Conservation (phyloP, 2,329 filamentous ascomycete species). For the Gnomoniopsis smithogilvyi region DNA sequence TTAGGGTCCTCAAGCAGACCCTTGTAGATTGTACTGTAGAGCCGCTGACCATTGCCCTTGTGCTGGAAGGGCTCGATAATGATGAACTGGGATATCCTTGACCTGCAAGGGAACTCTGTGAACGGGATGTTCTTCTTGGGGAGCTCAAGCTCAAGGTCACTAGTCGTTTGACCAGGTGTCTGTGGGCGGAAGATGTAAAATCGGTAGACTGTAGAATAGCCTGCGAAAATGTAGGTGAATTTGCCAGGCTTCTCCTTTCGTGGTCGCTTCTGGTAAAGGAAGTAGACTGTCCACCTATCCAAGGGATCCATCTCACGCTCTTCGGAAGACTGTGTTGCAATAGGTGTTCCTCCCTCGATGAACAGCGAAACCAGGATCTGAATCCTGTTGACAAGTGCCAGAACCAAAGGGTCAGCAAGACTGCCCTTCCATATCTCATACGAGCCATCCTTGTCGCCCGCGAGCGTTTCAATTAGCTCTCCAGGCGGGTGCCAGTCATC, state of each 20-base stretch:
- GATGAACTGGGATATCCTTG: constrained; percentile 89
- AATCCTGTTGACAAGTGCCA: constrained; percentile 71
- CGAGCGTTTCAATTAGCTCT: constrained; percentile 62
- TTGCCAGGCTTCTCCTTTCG: constrained; percentile 36
- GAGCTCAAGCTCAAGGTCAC: constrained; percentile 39
- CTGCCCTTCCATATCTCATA: constrained; percentile 86
- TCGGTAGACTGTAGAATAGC: constrained; percentile 87
- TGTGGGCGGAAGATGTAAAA: constrained; percentile 65
- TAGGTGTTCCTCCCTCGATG: constrained; percentile 86
- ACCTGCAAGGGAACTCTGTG: constrained; percentile 67
- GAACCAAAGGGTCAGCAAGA: constrained; percentile 66
- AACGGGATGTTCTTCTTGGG: constrained; percentile 35
- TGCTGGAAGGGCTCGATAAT: constrained; percentile 85
- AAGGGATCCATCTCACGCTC: constrained; percentile 66
- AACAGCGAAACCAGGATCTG: constrained; percentile 83
- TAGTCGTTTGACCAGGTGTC: constrained; percentile 30
- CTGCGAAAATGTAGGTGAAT: constrained; percentile 75
- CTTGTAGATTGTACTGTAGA: constrained; percentile 79
- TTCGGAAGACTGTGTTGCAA: constrained; percentile 38
- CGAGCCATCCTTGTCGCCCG: constrained; percentile 50
- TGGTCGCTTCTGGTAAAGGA: constrained; percentile 69
- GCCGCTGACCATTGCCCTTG: constrained; percentile 71
- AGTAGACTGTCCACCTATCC: constrained; percentile 88
- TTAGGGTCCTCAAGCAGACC: constrained; percentile 64
- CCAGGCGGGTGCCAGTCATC: constrained; percentile 70